Conservation (phyloP, 2,329 filamentous ascomycete genomes). For the Fusarium torreyae region DNA sequence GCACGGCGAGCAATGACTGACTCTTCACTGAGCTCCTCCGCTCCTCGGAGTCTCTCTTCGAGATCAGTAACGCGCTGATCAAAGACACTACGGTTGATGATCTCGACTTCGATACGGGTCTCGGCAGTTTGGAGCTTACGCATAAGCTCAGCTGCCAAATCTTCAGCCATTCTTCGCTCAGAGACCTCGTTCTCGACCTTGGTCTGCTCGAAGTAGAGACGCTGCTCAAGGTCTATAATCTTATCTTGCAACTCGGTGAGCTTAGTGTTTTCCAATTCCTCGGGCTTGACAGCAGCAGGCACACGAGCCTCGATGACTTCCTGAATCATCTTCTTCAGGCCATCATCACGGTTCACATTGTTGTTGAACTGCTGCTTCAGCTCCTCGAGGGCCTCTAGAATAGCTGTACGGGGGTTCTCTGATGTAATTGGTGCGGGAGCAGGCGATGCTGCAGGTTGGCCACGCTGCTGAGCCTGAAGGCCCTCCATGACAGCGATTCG, state of each 20-base stretch:
- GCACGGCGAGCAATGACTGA: conserved; percentile 75
- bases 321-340: conserved; percentile 75
- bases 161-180: conserved; percentile 67
- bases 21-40: conserved; percentile 75
- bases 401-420: conserved; percentile 55
- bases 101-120: conserved; percentile 72
- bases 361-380: conserved; percentile 67
- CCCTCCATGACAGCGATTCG: conserved; percentile 81
- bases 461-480: conserved; percentile 70
- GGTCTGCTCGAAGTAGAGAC: conserved; percentile 63
- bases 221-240: conserved; percentile 72
- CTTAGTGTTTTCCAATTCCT: conserved; percentile 68
- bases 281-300: conserved; percentile 64
- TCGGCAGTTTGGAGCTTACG: conserved; percentile 71
- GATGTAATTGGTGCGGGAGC: conserved; percentile 35
- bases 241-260: conserved; percentile 73
- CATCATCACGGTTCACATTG: conserved; percentile 57
- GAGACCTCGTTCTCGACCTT: conserved; percentile 65
- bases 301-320: conserved; percentile 73
- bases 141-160: conserved; percentile 66
- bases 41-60: conserved; percentile 76
- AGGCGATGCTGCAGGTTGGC: conserved; percentile 52
- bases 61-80: conserved; percentile 77
- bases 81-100: conserved; percentile 71
- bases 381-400: conserved; percentile 78